Conservation (phyloP, 2,329 filamentous ascomycete genomes). For the Exophiala viscosa region DNA sequence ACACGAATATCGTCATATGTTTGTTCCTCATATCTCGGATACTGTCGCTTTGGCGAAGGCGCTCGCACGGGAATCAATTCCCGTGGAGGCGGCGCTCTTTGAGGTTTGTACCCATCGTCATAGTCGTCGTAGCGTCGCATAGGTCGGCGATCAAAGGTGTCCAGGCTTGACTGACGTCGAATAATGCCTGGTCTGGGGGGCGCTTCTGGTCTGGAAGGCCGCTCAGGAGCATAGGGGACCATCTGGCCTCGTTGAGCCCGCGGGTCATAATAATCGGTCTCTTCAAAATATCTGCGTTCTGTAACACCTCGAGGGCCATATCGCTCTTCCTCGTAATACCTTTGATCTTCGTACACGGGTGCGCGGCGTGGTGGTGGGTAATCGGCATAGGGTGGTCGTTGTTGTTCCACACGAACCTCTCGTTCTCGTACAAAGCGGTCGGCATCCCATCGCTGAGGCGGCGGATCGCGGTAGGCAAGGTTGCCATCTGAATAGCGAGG, state of each 20-base stretch:
- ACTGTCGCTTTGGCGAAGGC: constrained; percentile 49
- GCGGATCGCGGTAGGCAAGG: constrained; percentile 27
- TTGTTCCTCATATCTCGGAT: constrained; percentile 54
- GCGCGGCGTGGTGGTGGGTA: constrained; percentile 33
- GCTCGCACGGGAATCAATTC: constrained; percentile 66
- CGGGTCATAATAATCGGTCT: constrained; percentile 37
- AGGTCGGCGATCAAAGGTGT: constrained; percentile 80
- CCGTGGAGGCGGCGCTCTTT: constrained; percentile 43
- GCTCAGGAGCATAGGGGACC: constrained; percentile 55
- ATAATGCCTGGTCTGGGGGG: constrained; percentile 64
- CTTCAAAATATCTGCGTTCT: constrained; percentile 37
- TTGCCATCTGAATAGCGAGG: constrained; percentile 22
- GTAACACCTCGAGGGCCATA: constrained; percentile 42
- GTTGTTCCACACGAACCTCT: constrained; percentile 35
- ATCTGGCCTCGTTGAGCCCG: constrained; percentile 48
- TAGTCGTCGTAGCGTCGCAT: constrained; percentile 47
- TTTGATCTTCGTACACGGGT: constrained; percentile 38
- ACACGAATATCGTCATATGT: constrained; percentile 65
- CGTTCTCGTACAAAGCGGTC: constrained; percentile 43
- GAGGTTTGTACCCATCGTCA: constrained; percentile 36
- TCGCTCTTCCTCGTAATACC: constrained; percentile 40
- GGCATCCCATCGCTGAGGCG: constrained; percentile 37
- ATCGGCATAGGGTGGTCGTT: constrained; percentile 23
- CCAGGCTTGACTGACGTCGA: constrained; percentile 80
- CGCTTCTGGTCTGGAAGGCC: constrained; percentile 51